Evolutionary conservation across 371 early-diverging fungal genomes (phyloP).

Genomic region (Sporodiniella umbellata): DNA sequence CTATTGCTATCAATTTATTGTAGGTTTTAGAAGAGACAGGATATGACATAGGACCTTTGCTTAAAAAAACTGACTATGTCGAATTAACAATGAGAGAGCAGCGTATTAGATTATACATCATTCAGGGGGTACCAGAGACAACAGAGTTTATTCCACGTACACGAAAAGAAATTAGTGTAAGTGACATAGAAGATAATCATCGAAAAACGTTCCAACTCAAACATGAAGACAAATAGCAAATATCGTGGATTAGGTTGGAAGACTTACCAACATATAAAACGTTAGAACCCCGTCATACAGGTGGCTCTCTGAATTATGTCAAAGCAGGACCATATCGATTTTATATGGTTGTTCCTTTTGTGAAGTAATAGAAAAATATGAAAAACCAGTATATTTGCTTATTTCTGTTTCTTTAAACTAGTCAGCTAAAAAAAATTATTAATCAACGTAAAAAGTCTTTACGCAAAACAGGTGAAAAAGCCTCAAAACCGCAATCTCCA

Average conservation of each 20-base stretch:
- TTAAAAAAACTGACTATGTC: constrained; percentile 74
- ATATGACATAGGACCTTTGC: constrained; percentile 78
- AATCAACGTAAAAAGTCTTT: constrained; percentile 26
- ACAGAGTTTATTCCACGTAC: constrained; percentile 87
- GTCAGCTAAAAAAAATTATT: constrained; percentile 29
- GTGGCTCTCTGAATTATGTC: constrained; percentile 19
- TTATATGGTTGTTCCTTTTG: constrained; percentile 69
- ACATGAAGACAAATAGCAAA: constrained; percentile 32
- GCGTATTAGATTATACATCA: constrained; percentile 87
- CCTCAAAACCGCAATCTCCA: constrained; percentile 7
- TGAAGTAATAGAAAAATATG: constrained; percentile 33
- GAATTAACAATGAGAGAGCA: constrained; percentile 87
- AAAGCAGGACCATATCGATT: constrained; percentile 40
- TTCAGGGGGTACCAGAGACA: constrained; percentile 85
- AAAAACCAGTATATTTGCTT: no score
- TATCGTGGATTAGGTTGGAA: constrained; percentile 44
- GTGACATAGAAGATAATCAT: constrained; percentile 1
- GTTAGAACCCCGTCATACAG: constrained; percentile 14
- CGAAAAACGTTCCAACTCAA: neutral
- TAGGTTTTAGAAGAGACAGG: constrained; percentile 98
- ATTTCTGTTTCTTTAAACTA: neutral
- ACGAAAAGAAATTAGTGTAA: constrained; percentile 93
- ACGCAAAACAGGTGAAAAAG: constrained; percentile 17
- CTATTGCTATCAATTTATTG: neutral
- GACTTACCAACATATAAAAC: constrained; percentile 47